Percentiles rank a stretch among this genome's conserved stretches.
Conservation (phyloP, 176 grass and related monocot species). For the Alloteropsis semialata region DNA sequence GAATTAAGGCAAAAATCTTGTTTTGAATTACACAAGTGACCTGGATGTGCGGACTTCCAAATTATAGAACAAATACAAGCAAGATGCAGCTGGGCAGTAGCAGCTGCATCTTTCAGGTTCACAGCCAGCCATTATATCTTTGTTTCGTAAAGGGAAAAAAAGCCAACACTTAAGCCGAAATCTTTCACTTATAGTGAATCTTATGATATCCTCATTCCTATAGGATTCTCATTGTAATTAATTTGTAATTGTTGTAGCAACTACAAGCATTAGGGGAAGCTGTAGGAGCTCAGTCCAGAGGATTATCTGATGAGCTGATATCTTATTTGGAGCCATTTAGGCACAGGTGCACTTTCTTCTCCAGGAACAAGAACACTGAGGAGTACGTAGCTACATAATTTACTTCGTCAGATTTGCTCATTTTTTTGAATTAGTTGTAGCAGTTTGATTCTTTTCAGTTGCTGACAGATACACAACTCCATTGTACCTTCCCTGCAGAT, state of each 20-base stretch:
- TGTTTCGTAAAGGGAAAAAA: neutral
- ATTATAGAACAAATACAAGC: neutral
- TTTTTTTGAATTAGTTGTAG: neutral
- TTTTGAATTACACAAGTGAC: neutral
- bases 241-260: conserved; percentile 53
- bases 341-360: conserved; percentile 62
- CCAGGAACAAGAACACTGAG: conserved; percentile 41
- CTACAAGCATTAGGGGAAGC: conserved; percentile 71
- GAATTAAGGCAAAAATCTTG: too few relatives aligned
- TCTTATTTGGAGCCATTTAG: conserved; percentile 52
- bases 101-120: neutral
- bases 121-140: neutral
- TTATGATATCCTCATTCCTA: neutral
- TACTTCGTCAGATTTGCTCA: neutral
- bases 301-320: conserved; percentile 85
- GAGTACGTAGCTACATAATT: conserved; percentile 52
- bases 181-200: neutral
- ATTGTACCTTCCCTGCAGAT: conserved; percentile 47
- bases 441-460: neutral
- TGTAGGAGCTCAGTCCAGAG: conserved; percentile 67
- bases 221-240: neutral
- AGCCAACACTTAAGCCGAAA: neutral
- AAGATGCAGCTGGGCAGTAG: neutral
- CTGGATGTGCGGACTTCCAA: neutral
- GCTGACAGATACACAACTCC: neutral